Percentiles rank a stretch among this genome's conserved stretches.
Evolutionary conservation across 306 rosid genomes (phyloP).

Genomic region (Macrotyloma uniflorum): DNA sequence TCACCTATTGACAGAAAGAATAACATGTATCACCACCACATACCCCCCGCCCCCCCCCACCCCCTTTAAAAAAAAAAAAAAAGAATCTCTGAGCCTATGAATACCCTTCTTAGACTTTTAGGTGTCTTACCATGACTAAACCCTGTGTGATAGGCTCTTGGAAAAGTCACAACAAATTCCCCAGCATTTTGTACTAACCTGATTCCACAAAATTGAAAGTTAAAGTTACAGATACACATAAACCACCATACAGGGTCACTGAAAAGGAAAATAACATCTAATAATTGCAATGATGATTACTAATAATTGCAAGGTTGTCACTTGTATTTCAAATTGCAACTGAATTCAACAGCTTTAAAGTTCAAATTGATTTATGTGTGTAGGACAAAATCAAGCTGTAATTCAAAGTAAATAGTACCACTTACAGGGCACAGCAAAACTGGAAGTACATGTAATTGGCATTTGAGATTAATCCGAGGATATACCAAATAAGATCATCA

Average conservation of each 20-base stretch:
- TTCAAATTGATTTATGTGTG: neutral
- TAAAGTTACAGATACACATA: slow-evolving; percentile 39
- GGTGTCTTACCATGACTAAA: slow-evolving; percentile 92
- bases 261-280: slow-evolving; percentile 2
- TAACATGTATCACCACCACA: neutral
- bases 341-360: slow-evolving; percentile 25
- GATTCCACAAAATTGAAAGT: slow-evolving; percentile 43
- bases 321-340: neutral
- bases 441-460: neutral
- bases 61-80: neutral
- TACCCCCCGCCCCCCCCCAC: too few relatives aligned
- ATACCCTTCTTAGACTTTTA: slow-evolving; percentile 16
- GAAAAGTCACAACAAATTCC: slow-evolving; percentile 99
- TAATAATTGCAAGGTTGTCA: neutral
- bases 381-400: slow-evolving; percentile 16
- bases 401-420: slow-evolving; percentile 32
- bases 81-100: neutral
- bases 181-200: slow-evolving; percentile 99
- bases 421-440: slow-evolving; percentile 29
- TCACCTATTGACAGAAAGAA: slow-evolving; percentile 26
- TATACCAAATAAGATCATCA: slow-evolving; percentile 17
- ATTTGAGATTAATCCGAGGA: slow-evolving; percentile 17
- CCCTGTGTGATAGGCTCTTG: slow-evolving; percentile 99
- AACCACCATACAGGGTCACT: slow-evolving; percentile 40
- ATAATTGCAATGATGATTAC: slow-evolving; percentile 30